Conservation (phyloP, 2,329 filamentous ascomycete genomes). For the Mycogone perniciosa region DNA sequence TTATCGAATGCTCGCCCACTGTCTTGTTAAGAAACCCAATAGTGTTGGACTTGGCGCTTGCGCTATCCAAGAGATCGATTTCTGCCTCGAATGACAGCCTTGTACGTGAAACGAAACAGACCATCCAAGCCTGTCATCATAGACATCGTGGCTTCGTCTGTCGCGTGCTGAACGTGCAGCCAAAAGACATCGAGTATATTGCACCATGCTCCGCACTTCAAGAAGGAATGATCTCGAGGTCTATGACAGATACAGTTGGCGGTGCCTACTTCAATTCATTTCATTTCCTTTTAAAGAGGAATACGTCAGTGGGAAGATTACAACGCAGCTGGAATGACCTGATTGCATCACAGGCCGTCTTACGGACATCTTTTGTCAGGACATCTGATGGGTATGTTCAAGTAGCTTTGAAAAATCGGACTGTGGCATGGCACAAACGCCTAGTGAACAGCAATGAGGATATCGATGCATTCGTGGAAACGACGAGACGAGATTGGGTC, state of each 20-base stretch:
- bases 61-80: slow-evolving; percentile 21
- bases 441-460: slow-evolving; percentile 21
- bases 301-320: slow-evolving; percentile 43
- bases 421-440: slow-evolving; percentile 39
- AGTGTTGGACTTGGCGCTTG: slow-evolving; percentile 40
- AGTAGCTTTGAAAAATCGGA: slow-evolving; percentile 47
- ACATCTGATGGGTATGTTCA: slow-evolving; percentile 75
- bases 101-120: slow-evolving; percentile 49
- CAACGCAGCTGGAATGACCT: slow-evolving; percentile 51
- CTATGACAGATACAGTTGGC: slow-evolving; percentile 45
- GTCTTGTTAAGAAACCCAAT: slow-evolving; percentile 58
- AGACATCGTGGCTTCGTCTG: slow-evolving; percentile 49
- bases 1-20: slow-evolving; percentile 55
- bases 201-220: slow-evolving; percentile 81
- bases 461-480: slow-evolving; percentile 28
- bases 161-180: slow-evolving; percentile 43
- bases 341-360: slow-evolving; percentile 49
- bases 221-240: slow-evolving; percentile 74
- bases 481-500: slow-evolving; percentile 46
- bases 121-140: slow-evolving; percentile 58
- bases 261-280: slow-evolving; percentile 76
- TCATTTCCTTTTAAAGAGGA: slow-evolving; percentile 44
- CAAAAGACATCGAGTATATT: slow-evolving; percentile 60
- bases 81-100: slow-evolving; percentile 11
- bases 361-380: slow-evolving; percentile 66